Evolutionary conservation across 306 rosid genomes (phyloP), one percentile per base, ranked within the genome.

Genomic region (Abrus precatorius): DNA sequence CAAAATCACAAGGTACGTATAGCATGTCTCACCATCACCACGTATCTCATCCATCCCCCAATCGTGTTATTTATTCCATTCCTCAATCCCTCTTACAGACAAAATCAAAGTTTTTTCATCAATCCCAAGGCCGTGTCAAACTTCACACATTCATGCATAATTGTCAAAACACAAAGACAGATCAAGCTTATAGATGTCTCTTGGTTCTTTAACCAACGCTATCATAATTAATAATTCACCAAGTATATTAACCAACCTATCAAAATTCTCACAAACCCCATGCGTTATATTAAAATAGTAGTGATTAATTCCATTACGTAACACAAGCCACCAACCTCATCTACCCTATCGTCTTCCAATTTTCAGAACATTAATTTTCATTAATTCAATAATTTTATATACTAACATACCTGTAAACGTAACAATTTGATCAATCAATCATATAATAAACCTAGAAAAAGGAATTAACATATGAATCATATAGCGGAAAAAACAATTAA

Each of bases 261-360:
- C 68, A 47, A 67, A 82, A 66, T 49, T 4, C 9, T 69, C 57
- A 30, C 36, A 29, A 53, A 40, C 54, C 36, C 41, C 69, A 38
- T 30, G 45, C 74, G 2, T 61, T 28, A 7, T 30, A 7, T 41
- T 27, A 38, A 47, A 64, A 3, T 40, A 52, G 53, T 12, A 67
- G 77, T 71, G 29, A 20, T 77, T 34, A 44, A 85, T 72, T 81
- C 80, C 83, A 77, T 64, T 44, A 81, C 85, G 85, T 56, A 77
- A 85, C 85, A 20, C 34, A 20, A 76, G 30, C 80, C 76, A 85
- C 85, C 88, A 72, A 84, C 80, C 74, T 77, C 80, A 81, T 80
- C 85, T 71, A 80, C 77, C 85, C 12, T 45, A 38, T 75, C 60
- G 34, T 48, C 7, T 70, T 68, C 47, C 62, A 50, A 62, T 28